Conservation (phyloP, 805 yeast genomes). For the Candida awuae region DNA sequence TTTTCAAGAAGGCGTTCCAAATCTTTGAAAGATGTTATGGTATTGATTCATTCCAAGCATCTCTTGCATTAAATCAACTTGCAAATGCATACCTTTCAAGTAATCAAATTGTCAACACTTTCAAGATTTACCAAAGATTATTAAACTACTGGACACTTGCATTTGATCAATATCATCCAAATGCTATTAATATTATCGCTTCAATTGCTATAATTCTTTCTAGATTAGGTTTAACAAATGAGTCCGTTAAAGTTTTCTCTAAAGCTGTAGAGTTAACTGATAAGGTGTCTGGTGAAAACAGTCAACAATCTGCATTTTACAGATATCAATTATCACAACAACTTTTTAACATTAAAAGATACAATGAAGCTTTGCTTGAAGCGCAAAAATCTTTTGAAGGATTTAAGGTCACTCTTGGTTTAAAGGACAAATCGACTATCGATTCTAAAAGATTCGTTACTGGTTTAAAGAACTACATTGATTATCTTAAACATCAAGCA, state of each 20-base stretch:
- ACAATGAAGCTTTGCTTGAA: constrained; percentile 47
- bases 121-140: constrained; percentile 55
- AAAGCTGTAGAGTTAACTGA: constrained; percentile 46
- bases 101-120: constrained; percentile 50
- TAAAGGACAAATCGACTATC: constrained; percentile 55
- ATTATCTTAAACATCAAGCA: constrained; percentile 17
- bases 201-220: constrained; percentile 56
- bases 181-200: constrained; percentile 52
- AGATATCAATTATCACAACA: constrained; percentile 64
- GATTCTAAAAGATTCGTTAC: constrained; percentile 61
- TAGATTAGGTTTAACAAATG: constrained; percentile 37
- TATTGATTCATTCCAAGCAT: constrained; percentile 67
- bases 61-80: constrained; percentile 64
- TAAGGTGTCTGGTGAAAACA: constrained; percentile 45
- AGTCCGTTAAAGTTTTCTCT: constrained; percentile 46
- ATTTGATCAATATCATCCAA: constrained; percentile 64
- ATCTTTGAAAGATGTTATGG: constrained; percentile 79
- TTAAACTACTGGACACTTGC: constrained; percentile 48
- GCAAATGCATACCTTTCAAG: constrained; percentile 63
- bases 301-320: constrained; percentile 56
- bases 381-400: constrained; percentile 49
- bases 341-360: constrained; percentile 43
- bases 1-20: constrained; percentile 58
- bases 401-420: constrained; percentile 55
- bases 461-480: constrained; percentile 44